Evolutionary conservation across 1,139 yeast species (phyloP), one percentile per base, ranked within the genome.

Genomic region (Magnusiomyces tetraspermus): DNA sequence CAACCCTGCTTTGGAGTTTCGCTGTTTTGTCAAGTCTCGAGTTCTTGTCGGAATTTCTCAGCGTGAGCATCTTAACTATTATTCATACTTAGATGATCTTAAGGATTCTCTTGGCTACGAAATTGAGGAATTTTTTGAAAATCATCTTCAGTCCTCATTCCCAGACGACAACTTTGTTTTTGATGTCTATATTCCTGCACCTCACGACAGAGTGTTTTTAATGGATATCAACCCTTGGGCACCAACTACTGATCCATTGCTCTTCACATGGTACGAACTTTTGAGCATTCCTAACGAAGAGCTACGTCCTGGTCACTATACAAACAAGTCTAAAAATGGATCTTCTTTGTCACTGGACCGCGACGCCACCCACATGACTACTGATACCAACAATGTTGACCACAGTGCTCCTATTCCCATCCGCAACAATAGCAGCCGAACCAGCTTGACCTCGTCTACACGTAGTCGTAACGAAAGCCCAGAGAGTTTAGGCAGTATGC

Each of bases 1-100:
- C 40, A 88, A 87, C 59, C 97, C 97, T 0, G 88, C 97, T 0
- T 71, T 88, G 59, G 97, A 92, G 66, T 92, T 92, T 64, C 74
- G 98, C 52, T 81, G 90, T 40, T 92, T 88, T 68, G 85, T 92
- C 6, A 74, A 76, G 54, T 76, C 80, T 54, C 70, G 81, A 2
- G 67, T 72, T 44, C 71, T 92, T 5, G 67, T 89, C 3, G 97
- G 86, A 0, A 78, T 85, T 3, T 76, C 89, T 0, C 98, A 90
- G 66, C 72, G 97, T 52, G 97, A 92, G 64, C 72, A 85, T 62
- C 23, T 37, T 23, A 87, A 89, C 65, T 83, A 79, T 63, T 92
- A 89, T 63, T 82, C 79, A 40, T 92, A 80, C 62, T 71, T 92
- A 49, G 75, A 70, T 13, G 65, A 71, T 0, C 61, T 85, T 46